Evolutionary conservation across 768 basidiomycete genomes (phyloP).

Genomic region (Lactifluus pinguis): DNA sequence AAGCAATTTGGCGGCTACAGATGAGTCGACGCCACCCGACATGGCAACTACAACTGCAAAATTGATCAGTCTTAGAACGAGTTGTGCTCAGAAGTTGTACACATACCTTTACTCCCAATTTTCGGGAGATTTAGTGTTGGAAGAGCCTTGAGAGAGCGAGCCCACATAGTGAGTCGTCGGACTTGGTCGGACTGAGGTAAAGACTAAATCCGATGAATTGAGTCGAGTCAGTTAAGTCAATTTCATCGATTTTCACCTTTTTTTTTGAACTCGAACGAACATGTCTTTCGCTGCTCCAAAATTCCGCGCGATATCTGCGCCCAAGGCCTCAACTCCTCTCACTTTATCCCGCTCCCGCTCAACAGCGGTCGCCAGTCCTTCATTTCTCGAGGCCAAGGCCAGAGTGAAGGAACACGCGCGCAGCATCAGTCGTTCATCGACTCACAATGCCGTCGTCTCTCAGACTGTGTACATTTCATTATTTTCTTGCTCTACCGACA

Average conservation of each 20-base stretch:
- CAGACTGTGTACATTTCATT: slow-evolving; percentile 44
- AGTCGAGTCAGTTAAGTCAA: neutral
- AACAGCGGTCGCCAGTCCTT: slow-evolving; percentile 36
- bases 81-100: neutral
- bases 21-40: slow-evolving; percentile 95
- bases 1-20: slow-evolving; percentile 73
- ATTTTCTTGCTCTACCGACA: neutral
- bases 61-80: neutral
- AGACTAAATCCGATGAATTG: neutral
- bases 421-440: slow-evolving; percentile 60
- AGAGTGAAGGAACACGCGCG: slow-evolving; percentile 73
- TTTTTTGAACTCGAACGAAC: neutral
- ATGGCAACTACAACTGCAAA: slow-evolving; percentile 76
- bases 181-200: slow-evolving; percentile 1
- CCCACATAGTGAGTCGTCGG: slow-evolving; percentile 5
- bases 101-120: slow-evolving; percentile 26
- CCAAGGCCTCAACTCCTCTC: slow-evolving; percentile 26
- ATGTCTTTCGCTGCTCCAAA: slow-evolving; percentile 38
- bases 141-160: neutral
- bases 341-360: slow-evolving; percentile 43
- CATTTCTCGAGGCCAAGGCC: slow-evolving; percentile 71
- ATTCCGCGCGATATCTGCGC: slow-evolving; percentile 36
- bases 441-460: slow-evolving; percentile 50
- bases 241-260: neutral
- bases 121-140: slow-evolving; percentile 16